phyloP scores from a whole-genome alignment of 768 basidiomycete species.

The Saitozyma sp. region DNA sequence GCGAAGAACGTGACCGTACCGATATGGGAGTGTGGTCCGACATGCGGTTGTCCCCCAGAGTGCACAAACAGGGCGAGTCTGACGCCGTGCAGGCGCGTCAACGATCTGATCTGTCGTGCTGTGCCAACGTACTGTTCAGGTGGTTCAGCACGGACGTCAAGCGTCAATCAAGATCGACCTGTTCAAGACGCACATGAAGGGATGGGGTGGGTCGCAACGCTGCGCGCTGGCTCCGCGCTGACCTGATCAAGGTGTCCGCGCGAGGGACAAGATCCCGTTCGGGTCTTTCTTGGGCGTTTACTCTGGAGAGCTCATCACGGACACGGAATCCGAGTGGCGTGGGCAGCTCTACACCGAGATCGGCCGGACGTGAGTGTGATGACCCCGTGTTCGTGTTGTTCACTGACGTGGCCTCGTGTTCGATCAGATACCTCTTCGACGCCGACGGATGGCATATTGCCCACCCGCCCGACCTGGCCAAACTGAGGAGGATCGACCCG shows the following conservation, averaged over 20 bases:
- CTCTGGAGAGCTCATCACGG: conserved; percentile 75
- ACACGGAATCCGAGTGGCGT: conserved; percentile 66
- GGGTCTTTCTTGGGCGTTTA: conserved; percentile 82
- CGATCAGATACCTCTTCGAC: conserved; percentile 73
- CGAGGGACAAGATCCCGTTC: conserved; percentile 62
- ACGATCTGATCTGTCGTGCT: too few species aligned
- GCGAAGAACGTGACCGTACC: conserved; percentile 54
- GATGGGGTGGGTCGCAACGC: conserved; percentile 9
- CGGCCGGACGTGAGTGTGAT: conserved; percentile 43
- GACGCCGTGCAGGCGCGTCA: not conserved
- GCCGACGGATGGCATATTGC: conserved; percentile 71
- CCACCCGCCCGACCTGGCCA: conserved; percentile 33
- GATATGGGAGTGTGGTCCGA: conserved; percentile 81
- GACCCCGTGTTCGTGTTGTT: not conserved
- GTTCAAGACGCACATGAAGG: conserved; percentile 55
- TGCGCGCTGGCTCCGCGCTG: conserved; percentile 55
- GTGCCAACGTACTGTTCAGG: conserved; percentile 55
- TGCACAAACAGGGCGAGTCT: conserved; percentile 74
- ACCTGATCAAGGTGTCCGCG: conserved; percentile 58
- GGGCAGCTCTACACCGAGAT: conserved; percentile 59
- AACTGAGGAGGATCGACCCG: conserved; percentile 28
- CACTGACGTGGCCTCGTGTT: not conserved
- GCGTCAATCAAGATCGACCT: conserved; percentile 65
- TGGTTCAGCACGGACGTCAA: conserved; percentile 77
- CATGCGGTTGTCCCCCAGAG: conserved; percentile 76